Percentiles rank a stretch among this genome's conserved stretches.
Conservation (phyloP, 2,329 filamentous ascomycete species). For the Cladophialophora immunda region DNA sequence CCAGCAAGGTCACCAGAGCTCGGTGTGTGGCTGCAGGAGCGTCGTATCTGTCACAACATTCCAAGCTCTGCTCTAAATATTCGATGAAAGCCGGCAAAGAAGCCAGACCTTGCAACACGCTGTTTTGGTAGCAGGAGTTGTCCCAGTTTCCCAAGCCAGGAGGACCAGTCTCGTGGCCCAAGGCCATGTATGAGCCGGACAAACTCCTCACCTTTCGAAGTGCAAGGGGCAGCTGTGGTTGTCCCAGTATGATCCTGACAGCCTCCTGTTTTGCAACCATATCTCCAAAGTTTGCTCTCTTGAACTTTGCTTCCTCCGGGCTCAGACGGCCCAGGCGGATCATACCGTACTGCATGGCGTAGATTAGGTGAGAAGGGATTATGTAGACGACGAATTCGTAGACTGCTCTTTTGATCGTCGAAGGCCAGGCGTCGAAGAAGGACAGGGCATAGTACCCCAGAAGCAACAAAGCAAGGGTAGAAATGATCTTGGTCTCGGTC, state of each 20-base stretch:
- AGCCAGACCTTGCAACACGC: constrained; percentile 84
- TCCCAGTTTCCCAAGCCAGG: constrained; percentile 86
- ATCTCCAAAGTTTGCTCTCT: constrained; percentile 45
- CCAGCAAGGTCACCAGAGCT: constrained; percentile 72
- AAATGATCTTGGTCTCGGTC: constrained; percentile 32
- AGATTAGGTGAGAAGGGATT: constrained; percentile 51
- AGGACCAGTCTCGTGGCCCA: constrained; percentile 46
- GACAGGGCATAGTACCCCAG: constrained; percentile 49
- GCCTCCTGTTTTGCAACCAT: constrained; percentile 68
- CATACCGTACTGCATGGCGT: constrained; percentile 61
- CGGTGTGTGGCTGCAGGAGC: constrained; percentile 54
- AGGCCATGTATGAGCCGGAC: constrained; percentile 57
- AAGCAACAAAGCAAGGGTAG: constrained; percentile 35
- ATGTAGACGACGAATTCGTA: constrained; percentile 53
- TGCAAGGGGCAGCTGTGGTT: constrained; percentile 67
- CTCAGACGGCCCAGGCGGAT: constrained; percentile 50
- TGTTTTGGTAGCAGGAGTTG: constrained; percentile 98
- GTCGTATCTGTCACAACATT: constrained; percentile 39
- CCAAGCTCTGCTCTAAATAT: constrained; percentile 49
- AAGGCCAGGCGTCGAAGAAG: constrained; percentile 47
- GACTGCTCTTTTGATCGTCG: constrained; percentile 40
- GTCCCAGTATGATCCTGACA: constrained; percentile 70
- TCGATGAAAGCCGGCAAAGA: constrained; percentile 74
- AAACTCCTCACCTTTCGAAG: constrained; percentile 63
- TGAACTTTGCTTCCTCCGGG: constrained; percentile 46